Conservation (phyloP, 768 basidiomycete species). For the Lenzites betulinus region DNA sequence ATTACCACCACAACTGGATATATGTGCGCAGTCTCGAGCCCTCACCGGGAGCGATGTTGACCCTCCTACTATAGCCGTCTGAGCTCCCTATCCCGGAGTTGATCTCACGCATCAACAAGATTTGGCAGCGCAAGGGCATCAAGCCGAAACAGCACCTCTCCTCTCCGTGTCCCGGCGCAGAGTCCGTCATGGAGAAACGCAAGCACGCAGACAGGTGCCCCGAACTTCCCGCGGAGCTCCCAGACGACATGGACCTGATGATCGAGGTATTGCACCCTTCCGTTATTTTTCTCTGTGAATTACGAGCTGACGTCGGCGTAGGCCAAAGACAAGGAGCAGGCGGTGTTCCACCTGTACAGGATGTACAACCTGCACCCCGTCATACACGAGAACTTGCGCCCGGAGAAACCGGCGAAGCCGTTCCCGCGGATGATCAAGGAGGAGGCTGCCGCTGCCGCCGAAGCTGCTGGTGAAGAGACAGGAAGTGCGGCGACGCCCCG, state of each 20-base stretch:
- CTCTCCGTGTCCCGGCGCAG: slow-evolving; percentile 84
- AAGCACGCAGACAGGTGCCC: slow-evolving; percentile 87
- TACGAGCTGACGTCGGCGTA: slow-evolving; percentile 5
- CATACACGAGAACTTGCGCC: slow-evolving; percentile 45
- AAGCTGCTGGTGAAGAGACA: background rate
- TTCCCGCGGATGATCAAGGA: slow-evolving; percentile 20
- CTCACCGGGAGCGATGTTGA: background rate
- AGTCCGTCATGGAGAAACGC: slow-evolving; percentile 79
- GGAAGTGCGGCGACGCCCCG: slow-evolving; percentile 20
- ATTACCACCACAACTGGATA: slow-evolving; percentile 85
- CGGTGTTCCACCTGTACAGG: slow-evolving; percentile 81
- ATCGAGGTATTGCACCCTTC: slow-evolving; percentile 58
- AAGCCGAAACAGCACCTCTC: slow-evolving; percentile 91
- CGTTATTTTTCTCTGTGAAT: background rate
- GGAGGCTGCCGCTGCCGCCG: slow-evolving; percentile 3
- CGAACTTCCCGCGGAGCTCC: slow-evolving; percentile 64
- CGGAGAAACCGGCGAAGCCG: slow-evolving; percentile 32
- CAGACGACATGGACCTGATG: slow-evolving; percentile 66
- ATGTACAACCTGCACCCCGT: slow-evolving; percentile 74
- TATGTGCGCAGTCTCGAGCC: slow-evolving; percentile 29
- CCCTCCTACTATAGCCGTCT: slow-evolving; percentile 43
- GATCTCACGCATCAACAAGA: slow-evolving; percentile 72
- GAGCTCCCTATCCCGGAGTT: slow-evolving; percentile 50
- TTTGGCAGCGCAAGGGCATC: slow-evolving; percentile 77
- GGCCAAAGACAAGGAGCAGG: slow-evolving; percentile 93